A percentile compares a stretch with the other conserved stretches of the same genome.
phyloP scores from a whole-genome alignment of 441 rosid species.

The Croton setiger region DNA sequence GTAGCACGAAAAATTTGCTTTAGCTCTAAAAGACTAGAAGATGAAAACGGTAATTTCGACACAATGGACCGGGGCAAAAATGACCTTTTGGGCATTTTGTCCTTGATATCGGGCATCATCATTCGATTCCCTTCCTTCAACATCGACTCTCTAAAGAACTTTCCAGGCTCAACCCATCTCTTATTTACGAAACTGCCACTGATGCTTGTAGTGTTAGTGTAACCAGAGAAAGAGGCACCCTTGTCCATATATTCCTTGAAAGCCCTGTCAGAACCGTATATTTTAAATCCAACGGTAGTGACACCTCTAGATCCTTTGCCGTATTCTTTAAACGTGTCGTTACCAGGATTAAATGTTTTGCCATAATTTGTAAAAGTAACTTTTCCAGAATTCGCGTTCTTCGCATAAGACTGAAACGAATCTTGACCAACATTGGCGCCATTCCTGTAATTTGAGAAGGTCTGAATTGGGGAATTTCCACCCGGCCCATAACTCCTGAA shows the following conservation, averaged over 20 bases:
- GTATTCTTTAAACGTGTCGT: slow-evolving; percentile 67
- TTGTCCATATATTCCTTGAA: slow-evolving; percentile 62
- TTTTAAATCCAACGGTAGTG: slow-evolving; percentile 48
- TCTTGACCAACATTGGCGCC: slow-evolving; percentile 82
- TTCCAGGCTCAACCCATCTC: slow-evolving; percentile 86
- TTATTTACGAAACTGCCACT: slow-evolving; percentile 14
- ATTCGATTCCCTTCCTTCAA: slow-evolving; percentile 63
- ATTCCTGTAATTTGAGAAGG: slow-evolving; percentile 66
- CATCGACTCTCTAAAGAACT: slow-evolving; percentile 74
- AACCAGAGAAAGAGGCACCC: slow-evolving; percentile 48
- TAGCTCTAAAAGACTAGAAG: slow-evolving; percentile 28
- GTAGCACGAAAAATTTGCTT: slow-evolving; percentile 59
- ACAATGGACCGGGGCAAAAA: slow-evolving; percentile 69
- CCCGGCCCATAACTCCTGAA: slow-evolving; percentile 67
- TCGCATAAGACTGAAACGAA: slow-evolving; percentile 68
- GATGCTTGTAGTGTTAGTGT: slow-evolving; percentile 33
- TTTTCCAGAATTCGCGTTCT: slow-evolving; percentile 47
- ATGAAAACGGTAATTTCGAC: slow-evolving; percentile 72
- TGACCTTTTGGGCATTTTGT: slow-evolving; percentile 91
- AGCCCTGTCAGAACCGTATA: slow-evolving; percentile 54
- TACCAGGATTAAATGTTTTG: slow-evolving; percentile 69
- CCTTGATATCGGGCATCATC: slow-evolving; percentile 86
- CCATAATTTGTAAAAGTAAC: slow-evolving; percentile 71
- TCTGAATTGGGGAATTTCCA: slow-evolving; percentile 49
- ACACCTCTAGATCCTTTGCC: slow-evolving; percentile 47